phyloP scores from a whole-genome alignment of 1,284 basidiomycete species.

The Moesziomyces antarcticus region DNA sequence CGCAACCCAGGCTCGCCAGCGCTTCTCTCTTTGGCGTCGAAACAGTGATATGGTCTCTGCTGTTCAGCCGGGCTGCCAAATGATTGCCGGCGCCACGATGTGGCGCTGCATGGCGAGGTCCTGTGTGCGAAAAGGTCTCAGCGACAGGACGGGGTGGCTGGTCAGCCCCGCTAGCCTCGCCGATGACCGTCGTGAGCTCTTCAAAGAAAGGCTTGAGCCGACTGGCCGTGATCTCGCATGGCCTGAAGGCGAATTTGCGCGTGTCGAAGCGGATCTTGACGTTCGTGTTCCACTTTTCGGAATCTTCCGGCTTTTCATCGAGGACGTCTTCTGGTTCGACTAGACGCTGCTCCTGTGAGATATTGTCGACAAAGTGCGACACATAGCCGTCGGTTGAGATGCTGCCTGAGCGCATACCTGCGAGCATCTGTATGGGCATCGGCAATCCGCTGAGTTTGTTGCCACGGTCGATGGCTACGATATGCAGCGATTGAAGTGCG shows the following conservation, averaged over 20 bases:
- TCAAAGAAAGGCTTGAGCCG: slow-evolving; percentile 48
- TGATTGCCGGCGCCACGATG: slow-evolving; percentile 24
- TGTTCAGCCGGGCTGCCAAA: neutral
- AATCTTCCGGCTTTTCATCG: too few relatives aligned
- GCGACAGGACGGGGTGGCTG: neutral
- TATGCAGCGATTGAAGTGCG: slow-evolving; percentile 9
- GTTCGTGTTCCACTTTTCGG: slow-evolving; percentile 17
- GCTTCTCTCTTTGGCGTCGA: slow-evolving; percentile 14
- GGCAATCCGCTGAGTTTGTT: slow-evolving; percentile 39
- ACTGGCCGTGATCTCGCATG: slow-evolving; percentile 52
- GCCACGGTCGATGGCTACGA: slow-evolving; percentile 18
- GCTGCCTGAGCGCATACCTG: slow-evolving; percentile 37
- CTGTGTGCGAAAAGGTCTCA: slow-evolving; percentile 16
- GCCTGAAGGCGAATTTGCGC: slow-evolving; percentile 56
- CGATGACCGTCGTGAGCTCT: slow-evolving; percentile 17
- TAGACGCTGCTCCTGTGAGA: too few relatives aligned
- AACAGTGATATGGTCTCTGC: neutral
- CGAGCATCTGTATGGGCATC: slow-evolving; percentile 37
- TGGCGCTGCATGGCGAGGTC: slow-evolving; percentile 33
- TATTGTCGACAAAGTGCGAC: neutral
- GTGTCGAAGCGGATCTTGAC: slow-evolving; percentile 56
- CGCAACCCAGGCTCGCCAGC: slow-evolving; percentile 14
- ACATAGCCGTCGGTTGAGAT: neutral
- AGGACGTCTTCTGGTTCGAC: too few relatives aligned
- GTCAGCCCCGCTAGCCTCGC: neutral